Conservation (phyloP, 768 basidiomycete genomes). For the Boletus rex-veris region DNA sequence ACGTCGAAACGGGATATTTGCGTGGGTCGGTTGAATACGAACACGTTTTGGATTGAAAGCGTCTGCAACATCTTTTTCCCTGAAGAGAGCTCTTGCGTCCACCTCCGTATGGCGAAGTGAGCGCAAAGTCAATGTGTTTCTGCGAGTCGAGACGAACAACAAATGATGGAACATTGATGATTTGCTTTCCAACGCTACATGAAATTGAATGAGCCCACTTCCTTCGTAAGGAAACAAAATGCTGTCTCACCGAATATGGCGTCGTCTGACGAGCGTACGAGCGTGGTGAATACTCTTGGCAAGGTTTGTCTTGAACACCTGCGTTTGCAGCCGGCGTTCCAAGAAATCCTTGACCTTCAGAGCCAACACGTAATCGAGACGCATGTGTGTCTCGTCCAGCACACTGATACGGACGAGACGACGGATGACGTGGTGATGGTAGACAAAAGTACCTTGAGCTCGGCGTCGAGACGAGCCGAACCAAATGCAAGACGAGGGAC, state of each 20-base stretch:
- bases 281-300: constrained; percentile 99
- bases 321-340: constrained; percentile 97
- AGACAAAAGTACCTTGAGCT: constrained; percentile 77
- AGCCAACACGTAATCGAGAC: constrained; percentile 99
- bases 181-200: constrained; percentile 91
- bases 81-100: too few relatives aligned
- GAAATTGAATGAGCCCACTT: neutral
- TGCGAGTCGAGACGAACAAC: constrained; percentile 99
- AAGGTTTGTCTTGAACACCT: constrained; percentile 98
- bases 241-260: constrained; percentile 86
- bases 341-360: constrained; percentile 99
- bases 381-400: constrained; percentile 98
- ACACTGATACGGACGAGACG: constrained; percentile 99
- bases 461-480: constrained; percentile 97
- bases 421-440: constrained; percentile 39
- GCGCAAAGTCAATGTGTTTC: constrained; percentile 99
- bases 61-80: too few relatives aligned
- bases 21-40: too few relatives aligned
- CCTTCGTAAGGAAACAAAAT: neutral
- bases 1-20: too few relatives aligned
- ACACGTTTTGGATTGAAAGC: too few relatives aligned
- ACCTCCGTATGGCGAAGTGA: constrained; percentile 95
- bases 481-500: constrained; percentile 97
- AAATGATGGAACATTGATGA: constrained; percentile 98
- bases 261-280: constrained; percentile 93